These are phyloP conservation scores for Chaetomium tenue DNA, from an alignment of 495 filamentous ascomycete species.

Conservation along the genomic window DNA sequence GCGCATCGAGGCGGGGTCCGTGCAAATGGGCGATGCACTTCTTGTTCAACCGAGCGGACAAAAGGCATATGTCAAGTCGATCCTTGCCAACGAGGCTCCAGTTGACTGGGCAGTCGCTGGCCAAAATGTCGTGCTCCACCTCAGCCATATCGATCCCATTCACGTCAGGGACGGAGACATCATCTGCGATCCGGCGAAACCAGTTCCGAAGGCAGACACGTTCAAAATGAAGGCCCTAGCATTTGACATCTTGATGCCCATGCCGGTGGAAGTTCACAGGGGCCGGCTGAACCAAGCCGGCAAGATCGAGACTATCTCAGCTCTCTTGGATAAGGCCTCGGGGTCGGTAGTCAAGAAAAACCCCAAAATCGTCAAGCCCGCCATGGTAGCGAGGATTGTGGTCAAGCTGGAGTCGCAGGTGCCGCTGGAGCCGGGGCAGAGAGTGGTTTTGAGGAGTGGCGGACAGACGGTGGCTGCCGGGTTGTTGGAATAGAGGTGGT, in stretches of 20 bases:
- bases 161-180: conserved; percentile 84
- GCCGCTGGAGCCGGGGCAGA: conserved; percentile 72
- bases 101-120: conserved; percentile 94
- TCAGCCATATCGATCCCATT: conserved; percentile 79
- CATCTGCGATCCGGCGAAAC: conserved; percentile 65
- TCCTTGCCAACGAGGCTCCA: conserved; percentile 70
- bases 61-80: conserved; percentile 69
- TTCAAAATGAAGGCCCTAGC: conserved; percentile 83
- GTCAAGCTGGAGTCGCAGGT: conserved; percentile 74
- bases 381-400: conserved; percentile 57
- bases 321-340: conserved; percentile 70
- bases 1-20: conserved; percentile 76
- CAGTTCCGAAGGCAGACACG: conserved; percentile 63
- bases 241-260: conserved; percentile 84
- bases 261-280: conserved; percentile 82
- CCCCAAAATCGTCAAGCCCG: conserved; percentile 78
- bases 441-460: conserved; percentile 75
- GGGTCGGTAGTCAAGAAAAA: conserved; percentile 74
- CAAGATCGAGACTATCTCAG: conserved; percentile 65
- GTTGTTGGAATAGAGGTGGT: conserved; percentile 61
- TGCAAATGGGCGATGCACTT: conserved; percentile 81
- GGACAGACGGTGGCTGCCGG: conserved; percentile 87
- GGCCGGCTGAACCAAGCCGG: conserved; percentile 79
- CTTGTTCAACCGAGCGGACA: conserved; percentile 77
- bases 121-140: conserved; percentile 78